A percentile compares a stretch with the other conserved stretches of the same genome.
Evolutionary conservation across 768 basidiomycete species (phyloP).

Genomic region (Artomyces pyxidatus): DNA sequence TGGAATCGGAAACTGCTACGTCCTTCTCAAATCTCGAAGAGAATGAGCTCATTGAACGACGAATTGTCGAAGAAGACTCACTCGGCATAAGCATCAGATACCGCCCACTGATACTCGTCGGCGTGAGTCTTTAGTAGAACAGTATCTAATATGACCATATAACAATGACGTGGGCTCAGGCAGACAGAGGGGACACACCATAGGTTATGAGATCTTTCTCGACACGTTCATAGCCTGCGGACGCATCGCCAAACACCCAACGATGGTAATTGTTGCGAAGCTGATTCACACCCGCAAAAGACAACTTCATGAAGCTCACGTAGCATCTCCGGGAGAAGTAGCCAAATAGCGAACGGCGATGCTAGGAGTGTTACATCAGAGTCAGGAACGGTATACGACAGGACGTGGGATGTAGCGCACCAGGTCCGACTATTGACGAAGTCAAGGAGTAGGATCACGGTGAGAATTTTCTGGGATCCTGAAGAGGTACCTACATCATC

Average conservation of each 20-base stretch:
- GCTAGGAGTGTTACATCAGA: constrained; percentile 28
- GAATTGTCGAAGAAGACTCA: not conserved
- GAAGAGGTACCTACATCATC: constrained; percentile 4
- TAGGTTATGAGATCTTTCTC: constrained; percentile 14
- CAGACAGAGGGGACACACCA: not conserved
- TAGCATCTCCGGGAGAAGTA: constrained; percentile 75
- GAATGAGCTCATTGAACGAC: not conserved
- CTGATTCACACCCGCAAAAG: constrained; percentile 61
- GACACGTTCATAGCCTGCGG: constrained; percentile 36
- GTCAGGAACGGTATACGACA: not conserved
- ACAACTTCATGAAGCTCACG: constrained; percentile 67
- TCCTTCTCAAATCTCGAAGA: constrained; percentile 59
- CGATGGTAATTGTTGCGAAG: constrained; percentile 58
- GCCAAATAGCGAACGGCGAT: constrained; percentile 71
- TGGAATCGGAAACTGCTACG: constrained; percentile 59
- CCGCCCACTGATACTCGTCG: constrained; percentile 14
- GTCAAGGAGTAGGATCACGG: not conserved
- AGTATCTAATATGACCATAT: constrained; percentile 18
- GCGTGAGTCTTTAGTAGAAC: constrained; percentile 19
- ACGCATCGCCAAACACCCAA: constrained; percentile 47
- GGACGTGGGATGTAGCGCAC: not conserved
- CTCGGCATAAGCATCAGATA: constrained; percentile 11
- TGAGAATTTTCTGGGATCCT: not conserved
- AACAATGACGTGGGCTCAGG: too few species aligned
- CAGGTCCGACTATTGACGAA: not conserved